These are phyloP conservation scores for Aspergillus nomiae DNA, from an alignment of 2,329 filamentous ascomycete species.

Conservation along the genomic window DNA sequence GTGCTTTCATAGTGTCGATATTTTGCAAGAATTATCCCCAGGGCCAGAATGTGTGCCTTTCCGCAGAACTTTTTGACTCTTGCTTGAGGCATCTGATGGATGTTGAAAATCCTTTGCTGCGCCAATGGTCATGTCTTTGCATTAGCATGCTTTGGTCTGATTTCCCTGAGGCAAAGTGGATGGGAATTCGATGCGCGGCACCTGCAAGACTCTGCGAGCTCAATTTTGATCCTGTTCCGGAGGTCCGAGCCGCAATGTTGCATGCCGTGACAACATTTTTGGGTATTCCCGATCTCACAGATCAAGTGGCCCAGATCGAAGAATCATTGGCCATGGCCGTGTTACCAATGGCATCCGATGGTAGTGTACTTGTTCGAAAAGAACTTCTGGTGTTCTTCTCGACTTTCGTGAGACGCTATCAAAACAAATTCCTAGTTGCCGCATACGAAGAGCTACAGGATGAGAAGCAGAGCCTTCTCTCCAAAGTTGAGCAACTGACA, in stretches of 20 bases:
- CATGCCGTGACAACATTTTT: conserved; percentile 93
- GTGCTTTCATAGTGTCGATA: conserved; percentile 94
- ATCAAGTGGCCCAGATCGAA: conserved; percentile 87
- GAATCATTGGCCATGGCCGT: conserved; percentile 87
- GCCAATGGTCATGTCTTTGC: conserved; percentile 95
- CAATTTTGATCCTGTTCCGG: conserved; percentile 81
- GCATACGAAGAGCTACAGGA: conserved; percentile 89
- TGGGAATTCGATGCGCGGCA: conserved; percentile 85
- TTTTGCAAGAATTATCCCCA: conserved; percentile 94
- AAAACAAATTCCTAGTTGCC: conserved; percentile 87
- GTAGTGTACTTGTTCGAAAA: conserved; percentile 89
- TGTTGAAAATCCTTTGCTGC: conserved; percentile 80
- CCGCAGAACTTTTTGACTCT: conserved; percentile 84
- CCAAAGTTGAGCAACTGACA: conserved; percentile 48
- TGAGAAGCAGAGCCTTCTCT: conserved; percentile 70
- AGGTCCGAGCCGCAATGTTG: conserved; percentile 90
- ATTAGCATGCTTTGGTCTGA: conserved; percentile 93
- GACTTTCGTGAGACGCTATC: conserved; percentile 84
- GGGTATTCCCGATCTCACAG: conserved; percentile 87
- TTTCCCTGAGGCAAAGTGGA: conserved; percentile 90
- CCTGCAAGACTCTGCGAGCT: conserved; percentile 79
- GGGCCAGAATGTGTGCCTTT: conserved; percentile 87
- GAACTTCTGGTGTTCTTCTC: conserved; percentile 94
- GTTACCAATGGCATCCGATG: conserved; percentile 88
- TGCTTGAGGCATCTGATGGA: conserved; percentile 84